Evolutionary conservation across 768 basidiomycete genomes (phyloP).

Genomic region (Leucocoprinus birnbaumii): DNA sequence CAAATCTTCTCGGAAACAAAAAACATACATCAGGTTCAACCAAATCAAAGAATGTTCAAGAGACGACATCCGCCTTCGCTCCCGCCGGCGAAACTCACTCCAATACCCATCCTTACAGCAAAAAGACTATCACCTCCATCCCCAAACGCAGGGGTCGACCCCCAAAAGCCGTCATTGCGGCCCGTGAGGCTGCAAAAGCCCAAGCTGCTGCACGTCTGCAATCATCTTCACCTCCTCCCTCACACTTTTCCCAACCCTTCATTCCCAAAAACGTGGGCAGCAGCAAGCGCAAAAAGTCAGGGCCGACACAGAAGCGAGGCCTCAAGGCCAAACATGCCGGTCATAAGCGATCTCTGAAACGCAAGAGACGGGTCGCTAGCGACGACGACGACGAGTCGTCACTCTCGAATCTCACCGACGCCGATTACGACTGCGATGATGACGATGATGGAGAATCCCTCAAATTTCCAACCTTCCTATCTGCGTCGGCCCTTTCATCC

Average conservation of each 20-base stretch:
- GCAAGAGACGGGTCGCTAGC: constrained; percentile 14
- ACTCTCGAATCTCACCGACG: constrained; percentile 35
- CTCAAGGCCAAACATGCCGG: constrained; percentile 2
- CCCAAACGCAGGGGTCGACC: constrained; percentile 58
- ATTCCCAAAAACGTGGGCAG: constrained; percentile 11
- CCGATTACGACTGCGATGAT: constrained; percentile 27
- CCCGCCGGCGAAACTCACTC: constrained; percentile 30
- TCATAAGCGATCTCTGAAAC: constrained; percentile 6
- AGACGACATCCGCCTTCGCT: constrained; percentile 38
- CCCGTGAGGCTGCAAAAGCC: constrained; percentile 26
- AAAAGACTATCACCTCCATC: constrained; percentile 12
- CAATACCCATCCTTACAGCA: constrained; percentile 15
- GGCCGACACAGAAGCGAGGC: constrained; percentile 16
- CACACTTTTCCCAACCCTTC: background rate
- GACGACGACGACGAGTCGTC: constrained; percentile 27
- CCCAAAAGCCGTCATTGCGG: constrained; percentile 40
- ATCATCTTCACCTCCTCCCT: constrained; percentile 2
- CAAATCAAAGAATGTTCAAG: constrained; percentile 26
- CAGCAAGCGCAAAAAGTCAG: constrained; percentile 17
- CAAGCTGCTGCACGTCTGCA: constrained; percentile 7
- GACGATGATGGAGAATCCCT: constrained; percentile 30
- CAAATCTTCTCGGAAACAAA: constrained; percentile 45
- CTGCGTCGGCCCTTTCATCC: constrained; percentile 56
- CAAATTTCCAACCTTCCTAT: constrained; percentile 66
- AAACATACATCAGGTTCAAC: constrained; percentile 18